phyloP scores from a whole-genome alignment of 176 grass and related monocot species.

The Alloteropsis semialata region DNA sequence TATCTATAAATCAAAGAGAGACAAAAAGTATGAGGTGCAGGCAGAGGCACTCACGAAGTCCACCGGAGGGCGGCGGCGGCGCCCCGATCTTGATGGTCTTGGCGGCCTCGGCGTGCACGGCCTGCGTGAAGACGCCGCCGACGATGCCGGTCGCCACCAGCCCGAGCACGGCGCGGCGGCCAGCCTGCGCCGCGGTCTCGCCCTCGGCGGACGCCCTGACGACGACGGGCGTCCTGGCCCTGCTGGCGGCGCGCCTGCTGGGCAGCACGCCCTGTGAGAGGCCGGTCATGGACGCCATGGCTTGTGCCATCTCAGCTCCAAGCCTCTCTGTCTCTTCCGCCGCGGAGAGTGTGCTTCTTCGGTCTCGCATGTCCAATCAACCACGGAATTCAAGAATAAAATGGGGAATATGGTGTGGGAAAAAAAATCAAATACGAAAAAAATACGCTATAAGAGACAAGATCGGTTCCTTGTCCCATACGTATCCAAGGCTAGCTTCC shows the following conservation, averaged over 20 bases:
- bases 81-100: slow-evolving; percentile 52
- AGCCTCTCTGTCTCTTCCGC: no score
- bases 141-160: slow-evolving; percentile 65
- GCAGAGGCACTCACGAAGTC: slow-evolving; percentile 72
- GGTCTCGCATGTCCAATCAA: no score
- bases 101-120: slow-evolving; percentile 34
- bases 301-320: slow-evolving; percentile 65
- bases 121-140: slow-evolving; percentile 54
- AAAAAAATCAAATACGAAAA: no score
- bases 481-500: no score
- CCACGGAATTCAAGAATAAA: no score
- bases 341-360: not conserved
- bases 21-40: not conserved
- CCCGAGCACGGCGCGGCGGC: slow-evolving; percentile 69
- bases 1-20: not conserved
- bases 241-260: slow-evolving; percentile 25
- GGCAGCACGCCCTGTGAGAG: slow-evolving; percentile 63
- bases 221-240: slow-evolving; percentile 31
- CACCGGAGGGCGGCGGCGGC: slow-evolving; percentile 64
- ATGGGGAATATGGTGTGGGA: no score
- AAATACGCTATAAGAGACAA: no score
- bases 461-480: no score
- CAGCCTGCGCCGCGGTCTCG: slow-evolving; percentile 51
- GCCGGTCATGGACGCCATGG: slow-evolving; percentile 97
- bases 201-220: slow-evolving; percentile 50